Conservation (phyloP, 345 rosid species). For the Acer yangbiense region DNA sequence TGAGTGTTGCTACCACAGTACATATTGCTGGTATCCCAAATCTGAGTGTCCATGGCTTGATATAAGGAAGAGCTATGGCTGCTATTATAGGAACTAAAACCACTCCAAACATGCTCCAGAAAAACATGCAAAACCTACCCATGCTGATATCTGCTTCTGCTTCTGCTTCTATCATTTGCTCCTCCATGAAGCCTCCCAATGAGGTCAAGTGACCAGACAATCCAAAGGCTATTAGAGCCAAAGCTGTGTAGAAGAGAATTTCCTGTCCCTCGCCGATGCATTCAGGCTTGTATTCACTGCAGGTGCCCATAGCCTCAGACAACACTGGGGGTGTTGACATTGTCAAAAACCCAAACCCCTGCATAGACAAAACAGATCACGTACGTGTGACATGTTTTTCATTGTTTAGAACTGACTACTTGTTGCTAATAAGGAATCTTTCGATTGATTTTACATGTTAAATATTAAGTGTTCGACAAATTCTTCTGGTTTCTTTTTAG, state of each 20-base stretch:
- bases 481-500: not conserved
- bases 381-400: not conserved
- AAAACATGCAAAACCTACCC: not conserved
- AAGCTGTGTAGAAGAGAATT: conserved; percentile 24
- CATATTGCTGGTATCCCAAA: conserved; percentile 40
- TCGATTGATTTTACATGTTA: no score
- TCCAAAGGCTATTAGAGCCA: conserved; percentile 22
- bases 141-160: no score
- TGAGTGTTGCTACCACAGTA: conserved; percentile 33
- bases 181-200: conserved; percentile 1
- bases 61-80: conserved; percentile 12
- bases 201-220: conserved; percentile 12
- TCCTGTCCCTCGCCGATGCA: conserved; percentile 22
- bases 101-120: not conserved
- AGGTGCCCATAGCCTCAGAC: conserved; percentile 11
- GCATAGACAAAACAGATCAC: not conserved
- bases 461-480: not conserved
- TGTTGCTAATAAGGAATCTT: no score
- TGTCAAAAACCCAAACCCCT: conserved; percentile 24
- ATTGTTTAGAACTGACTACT: no score
- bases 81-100: conserved; percentile 1
- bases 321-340: conserved; percentile 23
- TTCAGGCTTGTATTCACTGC: conserved; percentile 17
- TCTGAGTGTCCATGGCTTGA: conserved; percentile 38
- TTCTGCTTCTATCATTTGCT: not conserved